Evolutionary conservation across 75 land plant genomes (phyloP).

Genomic region (Sequoia sempervirens): DNA sequence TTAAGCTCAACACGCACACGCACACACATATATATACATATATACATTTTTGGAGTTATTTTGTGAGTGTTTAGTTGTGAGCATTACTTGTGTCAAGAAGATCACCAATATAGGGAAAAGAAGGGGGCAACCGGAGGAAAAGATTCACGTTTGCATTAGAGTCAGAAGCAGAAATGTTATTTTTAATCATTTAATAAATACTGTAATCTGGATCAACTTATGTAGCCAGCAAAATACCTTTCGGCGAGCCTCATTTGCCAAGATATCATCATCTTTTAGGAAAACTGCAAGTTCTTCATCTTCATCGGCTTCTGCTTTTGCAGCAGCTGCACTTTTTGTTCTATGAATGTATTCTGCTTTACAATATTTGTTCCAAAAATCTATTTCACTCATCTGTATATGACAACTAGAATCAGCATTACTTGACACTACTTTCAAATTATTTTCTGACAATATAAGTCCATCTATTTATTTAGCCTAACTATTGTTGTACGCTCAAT

Average conservation of each 20-base stretch:
- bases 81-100: too few relatives aligned
- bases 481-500: neutral
- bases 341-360: conserved; percentile 83
- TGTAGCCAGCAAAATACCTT: conserved; percentile 38
- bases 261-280: conserved; percentile 75
- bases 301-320: conserved; percentile 95
- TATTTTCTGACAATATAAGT: neutral
- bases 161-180: too few relatives aligned
- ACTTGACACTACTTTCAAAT: neutral
- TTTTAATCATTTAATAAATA: too few relatives aligned
- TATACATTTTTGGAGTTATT: neutral
- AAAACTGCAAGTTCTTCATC: conserved; percentile 97
- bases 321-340: conserved; percentile 76
- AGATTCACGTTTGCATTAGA: too few relatives aligned
- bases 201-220: neutral
- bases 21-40: neutral
- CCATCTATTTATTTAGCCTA: neutral
- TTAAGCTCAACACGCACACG: too few relatives aligned
- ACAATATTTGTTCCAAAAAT: conserved; percentile 95
- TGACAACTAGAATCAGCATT: conserved; percentile 6
- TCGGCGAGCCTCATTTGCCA: conserved; percentile 62
- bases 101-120: too few relatives aligned
- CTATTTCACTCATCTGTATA: conserved; percentile 74
- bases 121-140: too few relatives aligned
- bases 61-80: too few relatives aligned